Evolutionary conservation across 129 eudicot species (phyloP), one percentile per base, ranked within the genome.

Genomic region (Flaveria ramosissima): DNA sequence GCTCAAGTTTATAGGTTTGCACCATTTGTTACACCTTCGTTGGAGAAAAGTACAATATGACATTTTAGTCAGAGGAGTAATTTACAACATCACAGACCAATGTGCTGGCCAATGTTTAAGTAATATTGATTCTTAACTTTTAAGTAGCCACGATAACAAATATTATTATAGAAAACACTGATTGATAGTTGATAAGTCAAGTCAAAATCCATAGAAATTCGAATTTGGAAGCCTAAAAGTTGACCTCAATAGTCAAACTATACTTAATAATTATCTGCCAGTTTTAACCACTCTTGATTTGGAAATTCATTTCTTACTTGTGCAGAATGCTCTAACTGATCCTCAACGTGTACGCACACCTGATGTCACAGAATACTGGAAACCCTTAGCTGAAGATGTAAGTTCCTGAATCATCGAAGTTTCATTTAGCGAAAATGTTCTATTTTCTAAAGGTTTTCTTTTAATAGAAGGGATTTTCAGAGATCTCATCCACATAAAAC

Each of bases 351-450:
- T 93, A 47, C 81, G 86, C 43, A 88, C 92, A 68, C 97, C 98
- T 67, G 71, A 84, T 56, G 86, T 93, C 76, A 80, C 82, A 65
- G 91, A 90, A 36, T 93, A 93, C 86, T 93, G 98, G 98, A 90
- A 87, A 83, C 88, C 97, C 19, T 80, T 93, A 82, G 98, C 93
- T 30, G 98, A 93, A 26, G 98, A 93, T 81, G 98, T 93, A 87
- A 82, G 84, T 16, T 75, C 69, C 76, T 17, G 3, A 47, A 47
- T 67, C 51, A 23, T 71, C 19, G 5, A 39, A 57, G 50, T 13
- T 60, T 32, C 21, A 77, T 76, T 19, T 50, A 15, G 17, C n/a
- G 7, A 13, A 53, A 10, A 23, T 41, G 26, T 66, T 60, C 9
- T 50, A 36, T 73, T 30, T 20, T 47, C 14, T 9, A 6, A 23